Evolutionary conservation across 345 rosid genomes (phyloP).

Genomic region (Psidium friedrichsthalianum): DNA sequence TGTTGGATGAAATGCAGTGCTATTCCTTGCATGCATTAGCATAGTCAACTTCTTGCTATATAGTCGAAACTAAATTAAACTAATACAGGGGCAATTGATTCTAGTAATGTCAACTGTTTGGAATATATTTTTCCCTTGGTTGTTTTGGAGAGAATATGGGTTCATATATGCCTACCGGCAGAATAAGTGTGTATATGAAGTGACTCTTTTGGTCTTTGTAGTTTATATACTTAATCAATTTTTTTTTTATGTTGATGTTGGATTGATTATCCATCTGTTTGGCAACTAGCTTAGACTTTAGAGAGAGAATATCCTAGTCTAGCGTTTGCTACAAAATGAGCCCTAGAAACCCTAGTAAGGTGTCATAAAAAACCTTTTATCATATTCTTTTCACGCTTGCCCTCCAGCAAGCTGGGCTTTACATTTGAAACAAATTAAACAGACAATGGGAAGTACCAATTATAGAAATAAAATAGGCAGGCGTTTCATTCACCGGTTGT

Average conservation of each 20-base stretch:
- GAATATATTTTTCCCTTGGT: neutral
- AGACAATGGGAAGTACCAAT: neutral
- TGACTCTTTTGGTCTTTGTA: neutral
- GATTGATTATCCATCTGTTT: neutral
- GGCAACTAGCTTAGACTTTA: neutral
- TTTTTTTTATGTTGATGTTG: neutral
- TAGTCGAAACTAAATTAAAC: neutral
- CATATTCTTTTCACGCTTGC: neutral
- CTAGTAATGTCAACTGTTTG: neutral
- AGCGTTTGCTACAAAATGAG: neutral
- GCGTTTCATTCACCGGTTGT: neutral
- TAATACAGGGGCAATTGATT: neutral
- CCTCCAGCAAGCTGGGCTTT: neutral
- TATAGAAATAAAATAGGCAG: neutral
- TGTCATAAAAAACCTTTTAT: neutral
- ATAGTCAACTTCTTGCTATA: neutral
- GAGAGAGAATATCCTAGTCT: neutral
- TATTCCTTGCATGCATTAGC: neutral
- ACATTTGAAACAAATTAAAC: neutral
- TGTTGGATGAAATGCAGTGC: neutral
- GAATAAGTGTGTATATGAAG: neutral
- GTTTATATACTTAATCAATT: neutral
- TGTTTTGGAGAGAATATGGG: neutral
- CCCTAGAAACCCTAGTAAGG: neutral
- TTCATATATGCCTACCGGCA: neutral